phyloP scores from a whole-genome alignment of 805 yeast species.

The Monosporozyma aquatica region DNA sequence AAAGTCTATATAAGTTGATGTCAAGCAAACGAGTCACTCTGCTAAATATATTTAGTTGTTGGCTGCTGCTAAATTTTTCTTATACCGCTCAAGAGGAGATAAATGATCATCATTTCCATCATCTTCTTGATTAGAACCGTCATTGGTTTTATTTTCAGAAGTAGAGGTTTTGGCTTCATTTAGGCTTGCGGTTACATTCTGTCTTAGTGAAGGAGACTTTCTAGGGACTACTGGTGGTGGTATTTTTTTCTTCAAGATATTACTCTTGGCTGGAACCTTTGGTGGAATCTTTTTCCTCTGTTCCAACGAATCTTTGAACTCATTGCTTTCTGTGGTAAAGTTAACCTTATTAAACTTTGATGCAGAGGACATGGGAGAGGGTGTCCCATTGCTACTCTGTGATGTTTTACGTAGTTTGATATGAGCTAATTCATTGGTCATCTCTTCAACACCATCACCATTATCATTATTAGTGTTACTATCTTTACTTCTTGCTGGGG shows the following conservation, averaged over 20 bases:
- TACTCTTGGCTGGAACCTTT: constrained; percentile 3
- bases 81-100: constrained; percentile 5
- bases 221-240: constrained; percentile 15
- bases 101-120: constrained; percentile 1
- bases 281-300: constrained; percentile 3
- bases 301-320: neutral
- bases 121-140: neutral
- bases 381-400: neutral
- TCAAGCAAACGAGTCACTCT: too few relatives aligned
- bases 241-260: constrained; percentile 1
- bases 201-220: constrained; percentile 8
- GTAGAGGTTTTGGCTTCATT: too few relatives aligned
- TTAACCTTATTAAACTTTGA: too few relatives aligned
- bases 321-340: neutral
- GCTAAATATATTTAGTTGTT: too few relatives aligned
- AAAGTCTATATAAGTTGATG: neutral
- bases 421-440: constrained; percentile 11
- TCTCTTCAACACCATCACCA: neutral
- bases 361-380: neutral
- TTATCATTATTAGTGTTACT: too few relatives aligned
- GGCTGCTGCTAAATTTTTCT: constrained; percentile 1
- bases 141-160: neutral
- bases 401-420: constrained; percentile 10
- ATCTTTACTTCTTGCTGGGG: too few relatives aligned
- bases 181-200: too few relatives aligned